Evolutionary conservation across 1,284 basidiomycete genomes (phyloP), one percentile per base, ranked within the genome.

Genomic region (Fomitopsis schrenkii): DNA sequence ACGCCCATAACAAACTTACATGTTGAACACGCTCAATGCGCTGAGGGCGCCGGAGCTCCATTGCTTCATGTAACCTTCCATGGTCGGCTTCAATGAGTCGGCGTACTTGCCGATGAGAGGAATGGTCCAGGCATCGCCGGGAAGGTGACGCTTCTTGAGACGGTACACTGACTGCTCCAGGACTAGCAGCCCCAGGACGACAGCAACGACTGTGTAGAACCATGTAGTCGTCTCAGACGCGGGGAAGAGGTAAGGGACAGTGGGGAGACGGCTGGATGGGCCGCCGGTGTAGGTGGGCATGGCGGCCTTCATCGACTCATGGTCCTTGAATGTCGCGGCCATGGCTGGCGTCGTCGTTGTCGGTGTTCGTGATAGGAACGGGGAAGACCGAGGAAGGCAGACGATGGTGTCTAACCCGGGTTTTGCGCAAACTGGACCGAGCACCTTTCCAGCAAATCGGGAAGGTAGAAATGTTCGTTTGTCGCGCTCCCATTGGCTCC

Each of bases 71-170:
- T 98, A 98, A 57, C 86, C 86, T 72, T 94, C 91, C 80, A 97
- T 83, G 4, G 91, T 88, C 5, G 95, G 95, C 69, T 90, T 85
- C 78, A 95, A 78, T 17, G 93, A 95, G 73, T 97, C 93, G 12
- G 89, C 86, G 69, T 97, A 97, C 75, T 94, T 94, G 64, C 95
- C 95, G 62, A 98, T 97, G 70, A 98, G 70, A 30, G 95, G 95
- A 64, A 98, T 97, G 19, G 94, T 97, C 94, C 94, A 98, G 72
- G 76, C 82, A 62, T 83, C 85, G 15, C 95, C 95, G 0, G 95
- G 95, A 7, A 98, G 82, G 70, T 91, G 85, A 22, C 82, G 83
- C 73, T 97, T 97, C 79, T 96, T 96, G 72, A 83, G 83, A 45
- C 94, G 82, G 75, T 95, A 98, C 22, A 95, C 85, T 33, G 84